phyloP scores from a whole-genome alignment of 2,329 filamentous ascomycete genomes.

The Hypoxylon sp. region DNA sequence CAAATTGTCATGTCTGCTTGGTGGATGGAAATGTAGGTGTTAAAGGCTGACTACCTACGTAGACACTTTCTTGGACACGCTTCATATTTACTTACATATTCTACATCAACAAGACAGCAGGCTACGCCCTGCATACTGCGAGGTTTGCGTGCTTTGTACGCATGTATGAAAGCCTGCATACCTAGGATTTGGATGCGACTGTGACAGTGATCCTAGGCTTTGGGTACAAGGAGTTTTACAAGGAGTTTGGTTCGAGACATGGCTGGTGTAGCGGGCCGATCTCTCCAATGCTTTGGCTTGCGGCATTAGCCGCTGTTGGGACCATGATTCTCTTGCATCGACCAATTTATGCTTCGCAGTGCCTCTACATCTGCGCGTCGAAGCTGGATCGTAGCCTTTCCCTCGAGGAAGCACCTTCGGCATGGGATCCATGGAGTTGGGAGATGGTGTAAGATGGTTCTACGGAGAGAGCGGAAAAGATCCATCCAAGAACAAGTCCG shows the following conservation, averaged over 20 bases:
- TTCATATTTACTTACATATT: conserved; percentile 14
- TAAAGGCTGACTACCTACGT: too few relatives aligned
- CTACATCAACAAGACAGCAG: conserved; percentile 18
- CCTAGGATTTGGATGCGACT: conserved; percentile 30
- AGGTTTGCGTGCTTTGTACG: conserved; percentile 3
- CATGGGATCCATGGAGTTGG: conserved; percentile 19
- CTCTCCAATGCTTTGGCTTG: conserved; percentile 32
- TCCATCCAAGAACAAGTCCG: neutral
- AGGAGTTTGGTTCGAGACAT: conserved; percentile 25
- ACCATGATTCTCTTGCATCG: conserved; percentile 32
- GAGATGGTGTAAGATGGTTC: neutral
- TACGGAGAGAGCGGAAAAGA: neutral
- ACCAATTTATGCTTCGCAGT: conserved; percentile 33
- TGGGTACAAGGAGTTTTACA: conserved; percentile 9
- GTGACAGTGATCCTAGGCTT: conserved; percentile 31
- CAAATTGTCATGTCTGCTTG: conserved; percentile 6
- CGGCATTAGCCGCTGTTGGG: conserved; percentile 26
- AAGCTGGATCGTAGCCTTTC: conserved; percentile 1
- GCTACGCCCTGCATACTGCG: conserved; percentile 11
- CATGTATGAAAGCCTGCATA: conserved; percentile 9
- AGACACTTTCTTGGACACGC: too few relatives aligned
- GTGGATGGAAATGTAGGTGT: conserved; percentile 1
- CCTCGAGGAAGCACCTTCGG: too few relatives aligned
- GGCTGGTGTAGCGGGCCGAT: conserved; percentile 34
- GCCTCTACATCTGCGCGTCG: conserved; percentile 19